Evolutionary conservation across 73 alveolate genomes (phyloP).

Genomic region (Durusdinium trenchii): DNA sequence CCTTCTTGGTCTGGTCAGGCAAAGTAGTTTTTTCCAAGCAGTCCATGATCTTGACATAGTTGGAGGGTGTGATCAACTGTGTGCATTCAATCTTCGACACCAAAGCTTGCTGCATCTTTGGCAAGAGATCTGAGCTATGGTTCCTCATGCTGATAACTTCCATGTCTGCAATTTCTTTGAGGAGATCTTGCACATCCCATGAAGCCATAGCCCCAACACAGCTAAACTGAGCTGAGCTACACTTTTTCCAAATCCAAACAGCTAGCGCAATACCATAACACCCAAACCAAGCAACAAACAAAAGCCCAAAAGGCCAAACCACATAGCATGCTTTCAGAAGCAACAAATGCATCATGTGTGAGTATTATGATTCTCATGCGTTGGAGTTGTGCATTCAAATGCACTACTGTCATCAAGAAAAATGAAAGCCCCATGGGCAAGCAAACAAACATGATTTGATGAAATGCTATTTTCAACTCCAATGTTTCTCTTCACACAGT

Average conservation of each 20-base stretch:
- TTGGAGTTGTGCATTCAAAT: too few species aligned
- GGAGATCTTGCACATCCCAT: slow-evolving; percentile 36
- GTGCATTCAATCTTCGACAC: slow-evolving; percentile 14
- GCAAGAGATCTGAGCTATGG: not conserved
- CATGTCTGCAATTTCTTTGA: slow-evolving; percentile 9
- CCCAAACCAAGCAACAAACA: too few species aligned
- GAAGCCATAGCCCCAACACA: not conserved
- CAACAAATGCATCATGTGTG: too few species aligned
- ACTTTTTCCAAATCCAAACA: not conserved
- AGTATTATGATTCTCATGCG: too few species aligned
- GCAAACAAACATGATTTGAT: too few species aligned
- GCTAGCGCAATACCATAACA: not conserved
- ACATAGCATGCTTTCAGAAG: too few species aligned
- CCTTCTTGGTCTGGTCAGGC: not conserved
- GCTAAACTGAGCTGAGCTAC: not conserved
- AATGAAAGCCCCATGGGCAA: too few species aligned
- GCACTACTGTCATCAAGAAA: too few species aligned
- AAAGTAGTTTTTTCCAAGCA: not conserved
- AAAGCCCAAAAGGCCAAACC: too few species aligned
- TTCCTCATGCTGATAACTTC: not conserved
- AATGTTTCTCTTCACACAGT: too few species aligned
- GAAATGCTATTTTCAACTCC: not conserved
- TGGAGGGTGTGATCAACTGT: slow-evolving; percentile 27
- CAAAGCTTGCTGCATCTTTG: slow-evolving; percentile 18
- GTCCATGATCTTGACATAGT: slow-evolving; percentile 19